Percentiles rank a stretch among this genome's conserved stretches.
Evolutionary conservation across 768 basidiomycete genomes (phyloP).

Genomic region (Russula compacta): DNA sequence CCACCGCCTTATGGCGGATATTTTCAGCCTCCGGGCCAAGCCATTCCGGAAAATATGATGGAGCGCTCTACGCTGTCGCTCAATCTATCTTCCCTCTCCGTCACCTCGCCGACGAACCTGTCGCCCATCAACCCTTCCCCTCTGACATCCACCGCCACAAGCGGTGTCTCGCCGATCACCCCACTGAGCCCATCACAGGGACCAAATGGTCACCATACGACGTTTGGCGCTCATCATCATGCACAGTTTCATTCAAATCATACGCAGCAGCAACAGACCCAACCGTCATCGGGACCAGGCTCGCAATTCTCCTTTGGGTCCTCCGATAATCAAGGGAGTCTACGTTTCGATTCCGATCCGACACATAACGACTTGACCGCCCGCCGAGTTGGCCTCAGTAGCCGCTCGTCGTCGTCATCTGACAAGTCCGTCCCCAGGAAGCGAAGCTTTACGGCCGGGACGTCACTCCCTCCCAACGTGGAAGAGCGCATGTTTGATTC

Average conservation of each 20-base stretch:
- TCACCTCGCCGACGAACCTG: slow-evolving; percentile 55
- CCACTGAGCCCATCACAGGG: slow-evolving; percentile 48
- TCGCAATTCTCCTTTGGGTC: slow-evolving; percentile 44
- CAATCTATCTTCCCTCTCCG: slow-evolving; percentile 58
- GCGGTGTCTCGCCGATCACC: slow-evolving; percentile 37
- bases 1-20: slow-evolving; percentile 20
- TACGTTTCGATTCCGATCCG: slow-evolving; percentile 28
- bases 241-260: slow-evolving; percentile 28
- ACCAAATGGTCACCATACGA: slow-evolving; percentile 36
- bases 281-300: neutral
- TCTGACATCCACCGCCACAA: slow-evolving; percentile 28
- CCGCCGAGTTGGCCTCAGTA: slow-evolving; percentile 32
- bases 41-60: slow-evolving; percentile 21
- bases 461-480: slow-evolving; percentile 29
- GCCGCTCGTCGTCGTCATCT: slow-evolving; percentile 38
- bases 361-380: slow-evolving; percentile 25
- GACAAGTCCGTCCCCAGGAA: slow-evolving; percentile 57
- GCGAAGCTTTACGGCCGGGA: slow-evolving; percentile 47
- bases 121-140: slow-evolving; percentile 51
- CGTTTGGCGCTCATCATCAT: slow-evolving; percentile 36
- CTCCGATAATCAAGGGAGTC: slow-evolving; percentile 23
- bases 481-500: slow-evolving; percentile 29
- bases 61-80: slow-evolving; percentile 43
- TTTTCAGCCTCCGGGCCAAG: slow-evolving; percentile 19
- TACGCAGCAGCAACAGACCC: slow-evolving; percentile 23